Evolutionary conservation across 164 flowering plant genomes (phyloP), one percentile per base, ranked within the genome.

Genomic region (Kingdonia uniflora): DNA sequence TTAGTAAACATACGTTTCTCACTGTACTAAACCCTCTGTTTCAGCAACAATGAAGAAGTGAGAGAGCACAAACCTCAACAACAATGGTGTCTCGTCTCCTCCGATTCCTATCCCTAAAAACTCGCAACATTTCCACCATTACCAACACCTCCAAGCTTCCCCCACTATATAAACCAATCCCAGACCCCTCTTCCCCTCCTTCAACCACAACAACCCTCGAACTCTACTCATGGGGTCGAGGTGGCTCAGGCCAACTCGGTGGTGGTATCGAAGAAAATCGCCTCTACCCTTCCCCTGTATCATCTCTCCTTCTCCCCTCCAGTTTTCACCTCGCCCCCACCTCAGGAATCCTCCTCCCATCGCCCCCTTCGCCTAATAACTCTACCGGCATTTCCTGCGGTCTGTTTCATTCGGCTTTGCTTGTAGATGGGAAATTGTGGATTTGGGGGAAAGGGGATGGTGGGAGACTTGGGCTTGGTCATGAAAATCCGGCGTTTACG

Each of bases 401-500:
- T 40, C 68, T 91, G 35, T 91, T 91, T 60, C 97, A 91, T 59
- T 87, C 95, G 4, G 72, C 76, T 6, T 47, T 85, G 56, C 46
- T 81, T 29, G 75, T 83, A 15, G 80, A 80, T 42, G 92, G 92
- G 11, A 70, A 69, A 54, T 33, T 87, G 3, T 91, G 95, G 96
- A 70, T 87, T 54, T 91, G 96, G 97, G 97, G 97, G 0, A 87
- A 91, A 64, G 97, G 96, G 1, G 97, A 91, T 45, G 92, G 89
- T 3, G 97, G 96, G 1, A 68, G 97, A 12, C 85, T 91, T 2
- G 97, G 97, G 0, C 66, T 85, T 13, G 92, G 95, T 21, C 78
- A 87, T 29, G 97, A 91, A 74, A 65, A 80, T 39, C 55, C 86
- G 0, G 70, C 61, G 0, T 84, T 81, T 64, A 56, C 68, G 4